A percentile compares a stretch with the other conserved stretches of the same genome.
Conservation (phyloP, 768 basidiomycete genomes). For the Psilocybe azurescens region DNA sequence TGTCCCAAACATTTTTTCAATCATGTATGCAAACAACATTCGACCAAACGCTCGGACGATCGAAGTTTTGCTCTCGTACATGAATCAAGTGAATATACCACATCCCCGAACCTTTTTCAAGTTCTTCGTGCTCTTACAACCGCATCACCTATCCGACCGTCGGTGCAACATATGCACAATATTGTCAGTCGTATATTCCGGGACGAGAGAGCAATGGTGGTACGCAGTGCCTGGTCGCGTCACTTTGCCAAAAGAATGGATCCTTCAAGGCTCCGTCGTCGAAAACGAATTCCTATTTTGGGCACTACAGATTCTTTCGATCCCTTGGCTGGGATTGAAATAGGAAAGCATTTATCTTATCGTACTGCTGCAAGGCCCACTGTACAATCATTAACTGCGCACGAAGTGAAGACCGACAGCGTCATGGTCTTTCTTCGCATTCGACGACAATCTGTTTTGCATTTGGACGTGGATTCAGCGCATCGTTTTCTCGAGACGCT, state of each 20-base stretch:
- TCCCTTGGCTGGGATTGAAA: constrained; percentile 51
- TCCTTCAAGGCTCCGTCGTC: constrained; percentile 19
- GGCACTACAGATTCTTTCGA: constrained; percentile 42
- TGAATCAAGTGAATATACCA: constrained; percentile 47
- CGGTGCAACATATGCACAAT: constrained; percentile 61
- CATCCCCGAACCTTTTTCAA: constrained; percentile 52
- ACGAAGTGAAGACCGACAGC: constrained; percentile 58
- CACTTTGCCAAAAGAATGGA: constrained; percentile 29
- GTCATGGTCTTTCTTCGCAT: constrained; percentile 68
- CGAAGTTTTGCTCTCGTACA: constrained; percentile 57
- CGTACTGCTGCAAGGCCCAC: constrained; percentile 36
- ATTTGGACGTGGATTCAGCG: constrained; percentile 55
- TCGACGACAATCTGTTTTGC: constrained; percentile 60
- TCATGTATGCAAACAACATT: constrained; percentile 60
- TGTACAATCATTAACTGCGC: constrained; percentile 49
- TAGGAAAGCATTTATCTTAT: constrained; percentile 34
- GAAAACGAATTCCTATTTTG: constrained; percentile 11
- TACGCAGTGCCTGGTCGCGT: constrained; percentile 49
- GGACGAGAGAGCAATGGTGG: constrained; percentile 50
- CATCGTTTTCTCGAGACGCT: constrained; percentile 60
- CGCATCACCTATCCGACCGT: constrained; percentile 45
- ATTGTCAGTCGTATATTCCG: constrained; percentile 59
- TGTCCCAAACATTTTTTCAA: constrained; percentile 49
- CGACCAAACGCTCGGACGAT: constrained; percentile 59
- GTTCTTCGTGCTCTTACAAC: constrained; percentile 48